Percentiles rank a stretch among this genome's conserved stretches.
These are phyloP conservation scores for Pseudogymnoascus sp. DNA, from an alignment of 2,329 filamentous ascomycete genomes.

Conservation along the genomic window DNA sequence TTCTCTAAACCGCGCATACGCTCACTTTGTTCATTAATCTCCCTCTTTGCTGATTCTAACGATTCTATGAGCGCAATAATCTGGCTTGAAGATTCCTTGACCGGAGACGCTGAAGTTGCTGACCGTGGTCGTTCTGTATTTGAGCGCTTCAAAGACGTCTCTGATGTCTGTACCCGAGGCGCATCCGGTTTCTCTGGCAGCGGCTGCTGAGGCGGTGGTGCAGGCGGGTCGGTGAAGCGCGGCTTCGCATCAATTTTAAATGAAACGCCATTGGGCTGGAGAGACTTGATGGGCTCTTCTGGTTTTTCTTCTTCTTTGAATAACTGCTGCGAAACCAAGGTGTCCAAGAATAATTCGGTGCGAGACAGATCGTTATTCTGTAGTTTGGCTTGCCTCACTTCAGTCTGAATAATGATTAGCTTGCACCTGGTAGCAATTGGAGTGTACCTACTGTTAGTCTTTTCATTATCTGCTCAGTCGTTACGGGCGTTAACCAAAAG, in stretches of 20 bases:
- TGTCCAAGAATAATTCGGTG: slow-evolving; percentile 72
- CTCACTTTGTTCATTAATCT: slow-evolving; percentile 73
- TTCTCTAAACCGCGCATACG: slow-evolving; percentile 76
- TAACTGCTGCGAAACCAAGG: slow-evolving; percentile 65
- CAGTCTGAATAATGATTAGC: slow-evolving; percentile 47
- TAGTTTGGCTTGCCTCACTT: slow-evolving; percentile 82
- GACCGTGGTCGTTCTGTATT: slow-evolving; percentile 68
- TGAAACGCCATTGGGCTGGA: slow-evolving; percentile 37
- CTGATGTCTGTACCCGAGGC: slow-evolving; percentile 37
- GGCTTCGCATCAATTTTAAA: slow-evolving; percentile 67
- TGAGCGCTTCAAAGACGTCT: slow-evolving; percentile 61
- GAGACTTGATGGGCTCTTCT: slow-evolving; percentile 39
- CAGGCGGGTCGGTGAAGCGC: slow-evolving; percentile 85
- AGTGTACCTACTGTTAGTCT: slow-evolving; percentile 33
- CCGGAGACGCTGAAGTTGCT: slow-evolving; percentile 38
- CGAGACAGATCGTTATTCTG: slow-evolving; percentile 79
- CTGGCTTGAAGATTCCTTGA: slow-evolving; percentile 55
- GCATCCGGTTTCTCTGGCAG: slow-evolving; percentile 87
- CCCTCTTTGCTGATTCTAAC: slow-evolving; percentile 72
- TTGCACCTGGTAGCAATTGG: not conserved
- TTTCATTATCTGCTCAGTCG: slow-evolving; percentile 91
- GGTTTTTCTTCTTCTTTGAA: slow-evolving; percentile 50
- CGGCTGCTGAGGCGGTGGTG: slow-evolving; percentile 86
- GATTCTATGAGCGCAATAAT: slow-evolving; percentile 80
- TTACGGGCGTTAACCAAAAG: slow-evolving; percentile 81